Conservation (phyloP, 2,329 filamentous ascomycete species). For the Intubia oerlemansii region DNA sequence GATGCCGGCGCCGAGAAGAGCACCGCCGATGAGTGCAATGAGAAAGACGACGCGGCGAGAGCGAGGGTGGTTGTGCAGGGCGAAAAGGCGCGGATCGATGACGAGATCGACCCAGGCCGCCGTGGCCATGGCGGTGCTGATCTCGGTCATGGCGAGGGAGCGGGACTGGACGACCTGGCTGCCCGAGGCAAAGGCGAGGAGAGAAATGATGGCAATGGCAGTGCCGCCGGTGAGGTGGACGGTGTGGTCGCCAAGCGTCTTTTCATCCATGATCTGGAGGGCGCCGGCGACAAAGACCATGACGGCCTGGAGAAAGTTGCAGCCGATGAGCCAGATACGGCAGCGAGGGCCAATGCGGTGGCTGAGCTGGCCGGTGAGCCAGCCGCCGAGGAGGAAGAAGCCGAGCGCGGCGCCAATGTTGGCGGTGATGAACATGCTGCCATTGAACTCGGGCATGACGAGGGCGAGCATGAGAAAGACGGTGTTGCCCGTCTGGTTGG, state of each 20-base stretch:
- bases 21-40: conserved; percentile 22
- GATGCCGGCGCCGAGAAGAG: conserved; percentile 28
- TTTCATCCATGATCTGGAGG: conserved; percentile 19
- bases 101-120: conserved; percentile 39
- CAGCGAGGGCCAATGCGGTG: conserved; percentile 27
- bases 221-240: conserved; percentile 14
- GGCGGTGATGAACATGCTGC: conserved; percentile 25
- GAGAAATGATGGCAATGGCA: conserved; percentile 22
- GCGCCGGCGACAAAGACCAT: conserved; percentile 31
- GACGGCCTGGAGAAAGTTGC: conserved; percentile 30
- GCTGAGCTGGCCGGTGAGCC: conserved; percentile 32
- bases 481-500: conserved; percentile 45
- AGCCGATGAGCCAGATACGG: conserved; percentile 30
- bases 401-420: conserved; percentile 34
- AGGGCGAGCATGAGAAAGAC: conserved; percentile 34
- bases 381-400: conserved; percentile 32
- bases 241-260: background rate
- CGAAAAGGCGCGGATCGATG: conserved; percentile 29
- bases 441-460: conserved; percentile 23
- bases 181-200: conserved; percentile 33
- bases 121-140: conserved; percentile 43
- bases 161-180: conserved; percentile 37
- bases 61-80: conserved; percentile 22
- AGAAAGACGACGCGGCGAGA: conserved; percentile 30
- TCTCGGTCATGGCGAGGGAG: conserved; percentile 33